Base-by-base conservation (phyloP, 192 early-diverging fungal species). In the Backusella sp. region DNA sequence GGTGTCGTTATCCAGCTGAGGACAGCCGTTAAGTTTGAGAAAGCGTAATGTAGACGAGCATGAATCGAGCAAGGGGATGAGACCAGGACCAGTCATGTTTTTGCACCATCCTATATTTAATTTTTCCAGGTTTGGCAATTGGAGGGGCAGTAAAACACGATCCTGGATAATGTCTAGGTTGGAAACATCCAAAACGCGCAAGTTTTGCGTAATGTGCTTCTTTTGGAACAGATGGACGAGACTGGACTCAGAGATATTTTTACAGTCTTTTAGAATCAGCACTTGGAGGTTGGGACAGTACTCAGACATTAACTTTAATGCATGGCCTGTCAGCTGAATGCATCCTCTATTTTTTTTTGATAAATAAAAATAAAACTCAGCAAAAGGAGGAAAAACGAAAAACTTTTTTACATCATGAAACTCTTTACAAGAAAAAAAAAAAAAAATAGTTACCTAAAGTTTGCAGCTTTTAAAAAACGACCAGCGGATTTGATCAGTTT, bases 21-120 rank as follows among this genome's bases (percentile, higher is more conserved):
- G 14, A 56, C 87, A 88, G 0, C 87, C 87, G 14, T 86, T 84
- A 6, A 86, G 32, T 68, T 84, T 84, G 14, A 88, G 39, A 34
- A 85, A 75, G 6, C 68, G 73, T 4, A 88, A 67, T 14, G 68
- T 71, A 19, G 80, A 73, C 73, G 84, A 88, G 19, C 82, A 77
- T 17, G 77, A 62, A 0, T 75, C 77, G 30, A 84, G 42, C 1
- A 75, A 65, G 4, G 76, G 72, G n/a, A 71, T 30, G 1, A 88
- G 70, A 3, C 85, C 87, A 7, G 71, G 53, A 0, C 81, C 83
- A 1, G 82, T 82, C 68, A 88, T 86, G 42, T 86, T 81, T 7
- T 81, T 78, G 46, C 87, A 88, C 87, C 87, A 88, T 2, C 82
- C 80, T 4, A 88, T 32, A 49, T 88, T 86, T 6, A 88, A 74